A percentile compares a stretch with the other conserved stretches of the same genome.
Evolutionary conservation across 176 grass and related monocot genomes (phyloP).

Genomic region (Cenchrus americanus): DNA sequence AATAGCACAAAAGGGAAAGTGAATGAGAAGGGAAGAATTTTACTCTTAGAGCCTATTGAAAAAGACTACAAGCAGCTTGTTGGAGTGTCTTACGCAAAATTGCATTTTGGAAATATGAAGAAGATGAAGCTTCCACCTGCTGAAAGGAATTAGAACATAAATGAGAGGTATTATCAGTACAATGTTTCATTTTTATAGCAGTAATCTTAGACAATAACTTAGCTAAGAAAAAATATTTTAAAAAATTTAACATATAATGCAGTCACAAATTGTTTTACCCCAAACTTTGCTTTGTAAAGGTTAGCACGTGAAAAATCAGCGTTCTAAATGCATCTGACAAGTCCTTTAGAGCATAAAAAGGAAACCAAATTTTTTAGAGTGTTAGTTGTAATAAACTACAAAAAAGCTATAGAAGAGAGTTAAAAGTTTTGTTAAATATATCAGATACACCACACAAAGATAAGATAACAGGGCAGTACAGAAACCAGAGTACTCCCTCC

Average conservation of each 20-base stretch:
- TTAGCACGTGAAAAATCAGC: conserved; percentile 77
- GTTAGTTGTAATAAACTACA: neutral
- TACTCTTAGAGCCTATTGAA: conserved; percentile 7
- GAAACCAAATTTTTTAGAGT: neutral
- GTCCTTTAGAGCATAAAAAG: conserved; percentile 55
- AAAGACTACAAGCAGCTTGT: conserved; percentile 35
- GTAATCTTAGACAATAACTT: neutral
- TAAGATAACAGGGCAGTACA: neutral
- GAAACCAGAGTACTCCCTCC: conserved; percentile 19
- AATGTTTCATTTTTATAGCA: conserved; percentile 26
- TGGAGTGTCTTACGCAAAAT: conserved; percentile 88
- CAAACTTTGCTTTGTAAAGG: conserved; percentile 90
- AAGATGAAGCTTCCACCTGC: conserved; percentile 66
- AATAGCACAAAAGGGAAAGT: neutral
- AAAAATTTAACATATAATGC: neutral
- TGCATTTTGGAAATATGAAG: conserved; percentile 64
- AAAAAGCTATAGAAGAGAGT: neutral
- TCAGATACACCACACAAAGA: neutral
- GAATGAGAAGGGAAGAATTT: neutral
- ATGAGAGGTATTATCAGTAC: conserved; percentile 15
- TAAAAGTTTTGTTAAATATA: neutral
- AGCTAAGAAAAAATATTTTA: neutral
- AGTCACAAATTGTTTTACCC: conserved; percentile 46
- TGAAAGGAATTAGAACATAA: conserved; percentile 43
- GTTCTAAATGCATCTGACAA: conserved; percentile 74